Evolutionary conservation across 257 asterid genomes (phyloP), one percentile per base, ranked within the genome.

Genomic region (Verbascum thapsus): DNA sequence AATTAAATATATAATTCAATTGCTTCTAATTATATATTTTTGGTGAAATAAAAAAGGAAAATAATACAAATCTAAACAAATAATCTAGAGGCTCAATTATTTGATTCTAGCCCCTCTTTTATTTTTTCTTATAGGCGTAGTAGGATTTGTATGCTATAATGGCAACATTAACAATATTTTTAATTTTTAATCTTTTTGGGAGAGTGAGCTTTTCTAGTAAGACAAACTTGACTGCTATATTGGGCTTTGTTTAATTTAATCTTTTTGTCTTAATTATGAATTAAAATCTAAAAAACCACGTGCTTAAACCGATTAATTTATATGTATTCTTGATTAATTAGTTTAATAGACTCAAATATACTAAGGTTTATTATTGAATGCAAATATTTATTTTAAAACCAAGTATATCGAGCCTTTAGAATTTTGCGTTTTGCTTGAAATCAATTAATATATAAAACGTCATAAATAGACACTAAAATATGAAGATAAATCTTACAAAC

Each of bases 141-240:
- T 72, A 53, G 53, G 74, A 73, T 67, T 20, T 78, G 80, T 58
- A 52, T 66, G 51, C 80, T 52, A 67, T 51, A 65, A 52, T 59
- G 72, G 68, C 72, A 67, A n/a, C 80, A 61, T n/a, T 40, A 20
- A 8, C 38, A 10, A 47, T 58, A 56, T 51, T 5, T 71, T 32
- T 63, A 61, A 19, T n/a, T 35, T 54, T 75, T 34, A 57, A 26
- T 32, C 61, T 64, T 53, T 60, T 52, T 75, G 55, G 83, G 79
- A 64, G 71, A 61, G 62, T 66, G 79, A 54, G 82, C 81, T 63
- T 65, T 11, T 3, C 44, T 68, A 63, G 61, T 51, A 32, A 64
- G 85, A 74, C 90, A 78, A 78, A 73, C 74, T 78, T 78, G 80
- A 78, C 76, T 58, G 58, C 78, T 55, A 48, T 35, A 44, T 61